Conservation (phyloP, 768 basidiomycete species). For the Xerocomellus dryophilus region DNA sequence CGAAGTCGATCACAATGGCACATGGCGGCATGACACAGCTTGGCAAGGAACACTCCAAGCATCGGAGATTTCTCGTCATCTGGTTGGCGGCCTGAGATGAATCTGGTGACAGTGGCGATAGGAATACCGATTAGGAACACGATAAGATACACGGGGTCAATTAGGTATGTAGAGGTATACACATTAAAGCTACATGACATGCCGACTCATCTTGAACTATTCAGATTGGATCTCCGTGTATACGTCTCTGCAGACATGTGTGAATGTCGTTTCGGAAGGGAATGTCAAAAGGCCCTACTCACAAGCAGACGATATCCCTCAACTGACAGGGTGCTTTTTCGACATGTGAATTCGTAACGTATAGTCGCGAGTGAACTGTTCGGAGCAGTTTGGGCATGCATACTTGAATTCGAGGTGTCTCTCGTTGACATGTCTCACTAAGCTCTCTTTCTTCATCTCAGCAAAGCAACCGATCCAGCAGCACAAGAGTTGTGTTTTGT, state of each 20-base stretch:
- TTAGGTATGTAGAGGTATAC: neutral
- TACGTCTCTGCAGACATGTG: neutral
- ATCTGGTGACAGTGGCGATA: conserved; percentile 5
- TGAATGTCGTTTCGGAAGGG: neutral
- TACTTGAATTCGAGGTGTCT: conserved; percentile 20
- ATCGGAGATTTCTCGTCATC: too few relatives aligned
- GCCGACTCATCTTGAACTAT: neutral
- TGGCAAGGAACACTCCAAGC: conserved; percentile 21
- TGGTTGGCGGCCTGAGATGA: conserved; percentile 2
- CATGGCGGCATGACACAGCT: conserved; percentile 15
- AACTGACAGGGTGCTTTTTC: conserved; percentile 8
- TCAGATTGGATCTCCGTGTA: neutral
- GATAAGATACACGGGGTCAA: conserved; percentile 9
- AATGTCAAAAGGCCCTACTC: neutral
- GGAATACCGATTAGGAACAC: neutral
- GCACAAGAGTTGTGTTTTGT: conserved; percentile 6
- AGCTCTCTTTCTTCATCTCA: conserved; percentile 29
- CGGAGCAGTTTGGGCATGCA: conserved; percentile 16
- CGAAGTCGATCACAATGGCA: neutral
- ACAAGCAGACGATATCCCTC: neutral
- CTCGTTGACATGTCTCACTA: conserved; percentile 27
- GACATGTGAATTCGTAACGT: conserved; percentile 16
- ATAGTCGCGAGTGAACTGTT: conserved; percentile 27
- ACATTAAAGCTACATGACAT: neutral
- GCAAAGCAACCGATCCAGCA: conserved; percentile 17